Base-by-base conservation (phyloP, 2,329 filamentous ascomycete genomes). In the Trichoderma sp. region DNA sequence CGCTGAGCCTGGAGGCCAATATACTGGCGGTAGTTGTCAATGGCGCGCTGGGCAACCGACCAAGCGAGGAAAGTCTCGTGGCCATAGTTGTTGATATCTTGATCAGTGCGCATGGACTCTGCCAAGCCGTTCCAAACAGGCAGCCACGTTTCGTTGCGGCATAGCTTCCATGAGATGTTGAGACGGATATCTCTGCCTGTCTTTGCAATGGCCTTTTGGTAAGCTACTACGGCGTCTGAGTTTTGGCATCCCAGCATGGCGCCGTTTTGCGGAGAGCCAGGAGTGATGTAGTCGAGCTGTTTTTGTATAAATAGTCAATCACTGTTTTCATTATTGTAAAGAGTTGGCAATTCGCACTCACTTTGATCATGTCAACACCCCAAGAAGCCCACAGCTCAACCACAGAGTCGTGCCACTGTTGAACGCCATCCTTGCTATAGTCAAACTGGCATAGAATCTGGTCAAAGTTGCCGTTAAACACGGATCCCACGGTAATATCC, bases 371-470 rank as follows among this genome's bases (percentile, higher is more conserved):
- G 24, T 70, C 69, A 55, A 70, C 66, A 5, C 69, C 69, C 69
- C 69, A 70, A 24, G 66, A 68, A 7, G 66, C 69, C 69, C 69
- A 70, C 32, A 54, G 65, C 24, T 63, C 51, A 6, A 70, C 66
- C 3, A 64, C 59, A 7, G 69, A 70, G 21, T 70, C 66, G 26
- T 70, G 69, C 69, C 69, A 70, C 59, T 68, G 30, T 52, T 70
- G 69, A 3, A 68, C 66, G 59, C 65, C 69, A 21, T 68, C 43
- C 30, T 70, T 70, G 7, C 30, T 70, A 24, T 63, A 70, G 4
- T 70, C 66, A 59, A 59, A 70, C 30, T 70, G 58, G 43, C 69
- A 70, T n/a, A 68, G 30, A n/a, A 70, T 68, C 56, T 70, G 69
- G 32, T 70, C 63, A 49, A 68, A 67, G 24, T 70, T 68, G 34